phyloP scores from a whole-genome alignment of 495 filamentous ascomycete genomes.

The Xylaria flabelliformis region DNA sequence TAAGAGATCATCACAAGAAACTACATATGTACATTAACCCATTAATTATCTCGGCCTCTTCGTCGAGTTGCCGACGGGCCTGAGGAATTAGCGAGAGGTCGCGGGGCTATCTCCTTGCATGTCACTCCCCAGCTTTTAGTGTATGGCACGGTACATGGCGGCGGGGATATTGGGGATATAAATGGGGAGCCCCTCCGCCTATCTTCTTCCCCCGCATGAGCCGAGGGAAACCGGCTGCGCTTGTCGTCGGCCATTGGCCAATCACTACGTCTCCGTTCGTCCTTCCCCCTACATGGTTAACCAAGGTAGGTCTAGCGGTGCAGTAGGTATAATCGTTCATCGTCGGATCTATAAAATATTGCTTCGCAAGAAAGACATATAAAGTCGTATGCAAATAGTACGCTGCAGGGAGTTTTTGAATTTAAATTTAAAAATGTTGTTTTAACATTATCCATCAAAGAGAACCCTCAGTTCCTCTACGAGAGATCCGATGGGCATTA shows the following conservation, averaged over 20 bases:
- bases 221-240: slow-evolving; percentile 39
- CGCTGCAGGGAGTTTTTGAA: background rate
- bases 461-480: background rate
- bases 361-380: background rate
- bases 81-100: slow-evolving; percentile 10
- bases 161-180: background rate
- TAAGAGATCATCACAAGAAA: background rate
- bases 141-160: slow-evolving; percentile 4
- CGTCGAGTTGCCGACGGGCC: slow-evolving; percentile 12
- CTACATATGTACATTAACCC: background rate
- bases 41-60: slow-evolving; percentile 17
- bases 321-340: background rate
- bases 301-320: background rate
- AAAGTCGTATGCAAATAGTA: background rate
- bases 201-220: slow-evolving; percentile 37
- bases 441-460: background rate
- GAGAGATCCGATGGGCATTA: background rate
- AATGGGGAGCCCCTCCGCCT: slow-evolving; percentile 7
- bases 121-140: slow-evolving; percentile 5
- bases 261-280: slow-evolving; percentile 28
- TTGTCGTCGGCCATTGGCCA: slow-evolving; percentile 19
- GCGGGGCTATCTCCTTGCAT: background rate
- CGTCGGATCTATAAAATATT: background rate
- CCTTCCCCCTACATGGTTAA: slow-evolving; percentile 16
- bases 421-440: background rate